Conservation (phyloP, 2,329 filamentous ascomycete species). For the Colletotrichum sansevieriae region DNA sequence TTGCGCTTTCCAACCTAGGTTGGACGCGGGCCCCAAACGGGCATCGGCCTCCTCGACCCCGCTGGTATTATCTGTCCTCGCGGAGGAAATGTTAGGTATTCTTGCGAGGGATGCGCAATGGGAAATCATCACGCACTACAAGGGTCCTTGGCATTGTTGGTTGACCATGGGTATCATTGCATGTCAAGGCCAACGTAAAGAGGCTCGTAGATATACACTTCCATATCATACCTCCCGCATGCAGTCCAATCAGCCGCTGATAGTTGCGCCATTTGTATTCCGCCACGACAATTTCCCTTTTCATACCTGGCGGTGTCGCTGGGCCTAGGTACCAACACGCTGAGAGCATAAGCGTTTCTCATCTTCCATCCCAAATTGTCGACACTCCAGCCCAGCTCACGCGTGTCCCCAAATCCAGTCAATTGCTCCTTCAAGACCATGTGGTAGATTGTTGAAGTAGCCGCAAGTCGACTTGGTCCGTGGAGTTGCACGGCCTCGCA, state of each 20-base stretch:
- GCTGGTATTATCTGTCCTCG: too few species aligned
- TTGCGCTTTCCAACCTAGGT: too few species aligned
- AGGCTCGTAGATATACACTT: slow-evolving; percentile 27
- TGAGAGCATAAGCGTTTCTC: slow-evolving; percentile 28
- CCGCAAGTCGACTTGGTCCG: not conserved
- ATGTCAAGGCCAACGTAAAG: slow-evolving; percentile 41
- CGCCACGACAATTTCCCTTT: slow-evolving; percentile 31
- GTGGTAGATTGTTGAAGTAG: not conserved
- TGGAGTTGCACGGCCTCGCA: slow-evolving; percentile 2
- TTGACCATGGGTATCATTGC: slow-evolving; percentile 44
- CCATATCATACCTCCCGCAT: slow-evolving; percentile 23
- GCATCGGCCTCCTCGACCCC: too few species aligned
- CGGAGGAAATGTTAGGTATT: too few species aligned
- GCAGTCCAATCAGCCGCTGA: slow-evolving; percentile 29
- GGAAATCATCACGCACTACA: not conserved
- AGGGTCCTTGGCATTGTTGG: not conserved
- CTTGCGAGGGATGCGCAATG: too few species aligned
- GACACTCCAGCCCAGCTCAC: slow-evolving; percentile 5
- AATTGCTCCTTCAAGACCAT: not conserved
- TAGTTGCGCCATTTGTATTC: slow-evolving; percentile 17
- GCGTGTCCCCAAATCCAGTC: not conserved
- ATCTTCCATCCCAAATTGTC: not conserved
- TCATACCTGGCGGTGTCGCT: slow-evolving; percentile 26
- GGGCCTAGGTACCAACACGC: slow-evolving; percentile 10
- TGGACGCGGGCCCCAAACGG: too few species aligned